phyloP scores from a whole-genome alignment of 805 yeast genomes.

The Teunomyces pallodes region DNA sequence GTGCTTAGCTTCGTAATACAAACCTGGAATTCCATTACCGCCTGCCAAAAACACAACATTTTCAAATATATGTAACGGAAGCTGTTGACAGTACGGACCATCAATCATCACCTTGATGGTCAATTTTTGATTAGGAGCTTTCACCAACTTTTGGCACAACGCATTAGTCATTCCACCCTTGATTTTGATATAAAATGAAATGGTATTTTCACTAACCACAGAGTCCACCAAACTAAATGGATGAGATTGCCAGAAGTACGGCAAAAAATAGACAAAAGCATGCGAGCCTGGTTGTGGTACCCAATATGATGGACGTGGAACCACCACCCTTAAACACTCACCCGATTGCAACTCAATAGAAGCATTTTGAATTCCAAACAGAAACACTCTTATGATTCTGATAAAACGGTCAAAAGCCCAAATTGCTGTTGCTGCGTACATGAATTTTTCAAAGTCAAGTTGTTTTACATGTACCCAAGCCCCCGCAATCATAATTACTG shows the following conservation, averaged over 20 bases:
- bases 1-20: conserved; percentile 40
- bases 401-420: conserved; percentile 70
- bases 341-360: conserved; percentile 37
- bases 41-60: conserved; percentile 55
- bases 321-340: conserved; percentile 47
- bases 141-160: conserved; percentile 21
- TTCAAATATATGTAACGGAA: conserved; percentile 47
- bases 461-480: conserved; percentile 45
- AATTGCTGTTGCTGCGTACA: conserved; percentile 53
- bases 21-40: conserved; percentile 62
- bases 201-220: conserved; percentile 26
- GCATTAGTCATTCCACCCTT: conserved; percentile 53
- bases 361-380: conserved; percentile 61
- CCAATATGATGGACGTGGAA: conserved; percentile 55
- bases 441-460: conserved; percentile 31
- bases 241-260: conserved; percentile 63
- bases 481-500: conserved; percentile 42
- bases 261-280: conserved; percentile 53
- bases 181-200: conserved; percentile 49
- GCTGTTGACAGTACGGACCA: conserved; percentile 56
- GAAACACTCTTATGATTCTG: conserved; percentile 52
- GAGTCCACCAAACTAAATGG: conserved; percentile 59
- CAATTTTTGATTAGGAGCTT: conserved; percentile 23
- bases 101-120: conserved; percentile 47
- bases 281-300: conserved; percentile 59